Evolutionary conservation across 2,329 filamentous ascomycete genomes (phyloP).

Genomic region (Aspergillus ochraceoroseus): DNA sequence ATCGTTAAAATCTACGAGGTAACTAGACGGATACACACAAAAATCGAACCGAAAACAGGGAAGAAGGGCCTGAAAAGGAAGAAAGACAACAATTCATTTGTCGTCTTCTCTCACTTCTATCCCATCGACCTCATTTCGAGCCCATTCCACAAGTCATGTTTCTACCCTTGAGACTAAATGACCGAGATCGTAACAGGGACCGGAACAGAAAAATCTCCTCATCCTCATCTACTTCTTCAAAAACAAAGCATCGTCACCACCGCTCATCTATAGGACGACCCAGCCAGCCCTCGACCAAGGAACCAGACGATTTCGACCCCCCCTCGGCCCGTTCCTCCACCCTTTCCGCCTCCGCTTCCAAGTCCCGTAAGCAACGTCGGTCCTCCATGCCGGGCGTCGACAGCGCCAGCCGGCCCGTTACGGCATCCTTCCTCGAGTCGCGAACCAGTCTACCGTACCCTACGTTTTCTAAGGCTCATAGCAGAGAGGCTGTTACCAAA

Average conservation of each 20-base stretch:
- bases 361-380: slow-evolving; percentile 27
- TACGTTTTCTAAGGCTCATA: slow-evolving; percentile 81
- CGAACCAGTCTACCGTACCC: slow-evolving; percentile 65
- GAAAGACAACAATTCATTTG: slow-evolving; percentile 14
- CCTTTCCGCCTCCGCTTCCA: slow-evolving; percentile 22
- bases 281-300: slow-evolving; percentile 35
- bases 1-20: slow-evolving; percentile 20
- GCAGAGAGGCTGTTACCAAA: slow-evolving; percentile 70
- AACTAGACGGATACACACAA: slow-evolving; percentile 23
- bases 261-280: slow-evolving; percentile 31
- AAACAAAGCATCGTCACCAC: slow-evolving; percentile 29
- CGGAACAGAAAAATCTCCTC: slow-evolving; percentile 25
- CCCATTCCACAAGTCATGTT: slow-evolving; percentile 33
- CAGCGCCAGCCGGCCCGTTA: slow-evolving; percentile 29
- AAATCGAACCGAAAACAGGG: slow-evolving; percentile 14
- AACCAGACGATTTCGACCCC: slow-evolving; percentile 26
- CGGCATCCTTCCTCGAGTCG: slow-evolving; percentile 42
- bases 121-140: slow-evolving; percentile 26
- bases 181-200: slow-evolving; percentile 33
- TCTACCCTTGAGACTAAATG: slow-evolving; percentile 37
- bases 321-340: slow-evolving; percentile 31
- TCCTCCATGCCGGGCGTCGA: slow-evolving; percentile 54
- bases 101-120: slow-evolving; percentile 20
- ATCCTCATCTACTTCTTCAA: slow-evolving; percentile 25
- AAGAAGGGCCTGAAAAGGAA: slow-evolving; percentile 15